Evolutionary conservation across 2,329 filamentous ascomycete species (phyloP).

Genomic region (Pestalotiopsis sp.): DNA sequence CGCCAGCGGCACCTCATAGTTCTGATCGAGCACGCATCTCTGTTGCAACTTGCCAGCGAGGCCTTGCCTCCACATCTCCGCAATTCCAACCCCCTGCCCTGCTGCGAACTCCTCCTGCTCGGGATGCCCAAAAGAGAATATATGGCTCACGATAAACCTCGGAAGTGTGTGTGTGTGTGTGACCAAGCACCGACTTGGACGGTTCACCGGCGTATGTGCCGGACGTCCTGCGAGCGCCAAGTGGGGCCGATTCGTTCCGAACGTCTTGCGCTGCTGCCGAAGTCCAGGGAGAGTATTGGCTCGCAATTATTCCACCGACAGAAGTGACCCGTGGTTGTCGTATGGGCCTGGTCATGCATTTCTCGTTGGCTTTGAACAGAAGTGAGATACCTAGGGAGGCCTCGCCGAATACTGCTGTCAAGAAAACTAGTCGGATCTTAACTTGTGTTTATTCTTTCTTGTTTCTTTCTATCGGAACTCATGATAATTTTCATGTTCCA

Average conservation of each 20-base stretch:
- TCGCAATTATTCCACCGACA: neutral
- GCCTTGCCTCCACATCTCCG: neutral
- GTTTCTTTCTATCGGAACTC: neutral
- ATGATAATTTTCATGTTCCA: too few relatives aligned
- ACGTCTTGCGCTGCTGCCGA: neutral
- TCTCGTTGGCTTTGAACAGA: neutral
- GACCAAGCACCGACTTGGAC: neutral
- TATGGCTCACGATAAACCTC: neutral
- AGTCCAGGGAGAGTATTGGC: neutral
- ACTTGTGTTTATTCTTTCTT: neutral
- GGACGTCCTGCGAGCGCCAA: neutral
- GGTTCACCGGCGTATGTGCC: constrained; percentile 7
- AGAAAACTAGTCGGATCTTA: too few relatives aligned
- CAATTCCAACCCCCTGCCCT: neutral
- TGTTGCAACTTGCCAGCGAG: neutral
- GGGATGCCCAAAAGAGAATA: neutral
- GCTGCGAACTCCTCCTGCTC: neutral
- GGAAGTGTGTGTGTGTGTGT: neutral
- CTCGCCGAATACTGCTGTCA: too few relatives aligned
- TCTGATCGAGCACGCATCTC: neutral
- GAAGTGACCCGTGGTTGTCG: neutral
- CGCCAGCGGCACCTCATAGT: neutral
- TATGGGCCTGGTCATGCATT: neutral
- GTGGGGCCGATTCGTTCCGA: constrained; percentile 13
- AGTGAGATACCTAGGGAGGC: too few relatives aligned